Base-by-base conservation (phyloP, 1,139 yeast species). In the Candida sp. region DNA sequence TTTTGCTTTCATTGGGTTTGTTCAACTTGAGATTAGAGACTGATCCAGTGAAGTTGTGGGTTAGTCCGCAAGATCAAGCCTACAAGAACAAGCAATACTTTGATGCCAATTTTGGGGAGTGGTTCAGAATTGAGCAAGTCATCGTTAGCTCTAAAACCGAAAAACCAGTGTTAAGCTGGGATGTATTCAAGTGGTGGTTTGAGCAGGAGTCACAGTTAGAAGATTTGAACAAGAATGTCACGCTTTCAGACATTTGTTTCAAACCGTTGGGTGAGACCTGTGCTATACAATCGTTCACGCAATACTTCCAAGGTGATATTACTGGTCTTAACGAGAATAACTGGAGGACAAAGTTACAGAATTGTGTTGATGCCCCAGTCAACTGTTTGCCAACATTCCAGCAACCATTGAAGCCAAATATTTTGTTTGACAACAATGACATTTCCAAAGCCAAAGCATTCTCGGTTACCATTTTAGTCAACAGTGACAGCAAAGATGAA, bases 351-450 rank as follows among this genome's bases (percentile, higher is more conserved):
- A 74, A 80, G 52, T 64, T 93, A 11, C 63, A 72, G 49, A 64
- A 69, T 3, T 94, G 99, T 65, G 79, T 96, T 0, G 73, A 78
- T 12, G 83, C 92, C 2, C 98, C 98, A 0, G 98, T 94, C 1
- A 87, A 84, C 56, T 94, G 99, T 64, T 72, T 94, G 42, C 98
- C 99, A 0, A 72, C 86, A 0, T 94, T 93, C 69, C 97, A 91
- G 63, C 98, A 92, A 65, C 98, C 98, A 0, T 73, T 94, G 56
- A 87, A 86, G 56, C 83, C 85, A 39, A 83, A 86, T 47, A 59
- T 90, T 30, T 66, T 94, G 7, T 90, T 94, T 66, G 75, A 72
- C 27, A 66, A 69, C 11, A 75, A 75, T 35, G 77, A 84, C 62
- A 80, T 87, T 0, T 63, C 87, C 12, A 66, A 81, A 0, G 78